These are phyloP conservation scores for Conticribra weissflogii DNA, from an alignment of 108 stramenopile species.

Conservation along the genomic window DNA sequence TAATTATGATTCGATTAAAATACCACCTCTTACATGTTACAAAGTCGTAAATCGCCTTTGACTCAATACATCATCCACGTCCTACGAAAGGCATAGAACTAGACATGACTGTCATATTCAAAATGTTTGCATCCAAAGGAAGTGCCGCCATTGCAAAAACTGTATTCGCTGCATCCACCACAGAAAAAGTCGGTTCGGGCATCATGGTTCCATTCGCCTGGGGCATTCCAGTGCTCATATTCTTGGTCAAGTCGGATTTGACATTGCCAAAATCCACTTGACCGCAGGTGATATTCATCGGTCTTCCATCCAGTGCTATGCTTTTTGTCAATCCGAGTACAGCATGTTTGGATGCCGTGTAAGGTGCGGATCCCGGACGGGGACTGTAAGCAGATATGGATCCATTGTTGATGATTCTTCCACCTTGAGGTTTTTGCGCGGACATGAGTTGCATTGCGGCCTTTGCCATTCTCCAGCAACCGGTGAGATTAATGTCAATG, in stretches of 20 bases:
- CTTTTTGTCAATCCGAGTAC: slow-evolving; percentile 70
- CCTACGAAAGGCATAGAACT: slow-evolving; percentile 77
- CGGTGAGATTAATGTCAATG: slow-evolving; percentile 69
- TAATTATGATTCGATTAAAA: too few relatives aligned
- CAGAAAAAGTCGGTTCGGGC: slow-evolving; percentile 58
- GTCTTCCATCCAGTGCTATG: slow-evolving; percentile 76
- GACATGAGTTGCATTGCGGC: slow-evolving; percentile 72
- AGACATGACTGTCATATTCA: slow-evolving; percentile 80
- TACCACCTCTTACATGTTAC: too few relatives aligned
- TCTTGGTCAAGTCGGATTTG: slow-evolving; percentile 47
- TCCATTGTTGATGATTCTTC: slow-evolving; percentile 83
- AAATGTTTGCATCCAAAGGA: slow-evolving; percentile 67
- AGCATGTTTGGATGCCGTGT: slow-evolving; percentile 82
- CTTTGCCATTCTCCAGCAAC: slow-evolving; percentile 73
- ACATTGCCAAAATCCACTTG: slow-evolving; percentile 86
- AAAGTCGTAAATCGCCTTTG: too few relatives aligned
- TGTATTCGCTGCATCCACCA: slow-evolving; percentile 72
- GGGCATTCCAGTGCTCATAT: slow-evolving; percentile 57
- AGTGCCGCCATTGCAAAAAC: slow-evolving; percentile 77
- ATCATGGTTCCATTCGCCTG: slow-evolving; percentile 65
- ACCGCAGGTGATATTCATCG: slow-evolving; percentile 59
- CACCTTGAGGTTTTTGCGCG: slow-evolving; percentile 45
- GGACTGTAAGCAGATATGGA: slow-evolving; percentile 69
- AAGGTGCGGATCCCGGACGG: slow-evolving; percentile 72
- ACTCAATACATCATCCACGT: slow-evolving; percentile 72